phyloP scores from a whole-genome alignment of 2,329 filamentous ascomycete species.

The Stagonosporopsis chrysanthemi region DNA sequence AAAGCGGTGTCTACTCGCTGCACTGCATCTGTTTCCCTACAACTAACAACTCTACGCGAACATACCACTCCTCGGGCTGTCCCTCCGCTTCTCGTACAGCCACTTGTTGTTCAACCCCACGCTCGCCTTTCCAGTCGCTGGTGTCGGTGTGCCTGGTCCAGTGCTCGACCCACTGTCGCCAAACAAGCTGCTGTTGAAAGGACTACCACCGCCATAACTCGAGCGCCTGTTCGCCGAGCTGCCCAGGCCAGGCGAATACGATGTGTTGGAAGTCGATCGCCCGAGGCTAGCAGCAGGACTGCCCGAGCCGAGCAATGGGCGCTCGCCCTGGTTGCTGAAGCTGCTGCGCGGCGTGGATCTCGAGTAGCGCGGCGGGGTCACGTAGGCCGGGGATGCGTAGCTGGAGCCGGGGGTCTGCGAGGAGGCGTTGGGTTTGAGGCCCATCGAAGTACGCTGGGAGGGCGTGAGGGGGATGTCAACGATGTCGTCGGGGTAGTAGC shows the following conservation, averaged over 20 bases:
- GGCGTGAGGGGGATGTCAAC: conserved; percentile 90
- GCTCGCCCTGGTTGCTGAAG: conserved; percentile 57
- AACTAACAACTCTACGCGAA: conserved; percentile 29
- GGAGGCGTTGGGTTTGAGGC: conserved; percentile 71
- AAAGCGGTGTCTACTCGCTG: conserved; percentile 30
- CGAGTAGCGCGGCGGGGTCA: conserved; percentile 87
- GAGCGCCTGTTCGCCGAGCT: conserved; percentile 62
- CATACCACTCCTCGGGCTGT: conserved; percentile 53
- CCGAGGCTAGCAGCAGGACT: conserved; percentile 54
- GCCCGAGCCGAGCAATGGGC: conserved; percentile 61
- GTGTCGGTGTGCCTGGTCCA: conserved; percentile 71
- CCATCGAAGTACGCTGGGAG: conserved; percentile 84
- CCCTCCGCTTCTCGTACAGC: conserved; percentile 83
- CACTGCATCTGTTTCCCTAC: neutral
- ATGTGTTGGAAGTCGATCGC: conserved; percentile 44
- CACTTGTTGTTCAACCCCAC: conserved; percentile 90
- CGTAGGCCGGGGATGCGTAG: conserved; percentile 63
- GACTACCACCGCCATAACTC: conserved; percentile 64
- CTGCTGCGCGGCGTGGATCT: conserved; percentile 74
- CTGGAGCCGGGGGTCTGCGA: conserved; percentile 69
- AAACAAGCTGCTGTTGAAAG: conserved; percentile 48
- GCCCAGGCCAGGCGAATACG: conserved; percentile 63
- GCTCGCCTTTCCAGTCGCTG: conserved; percentile 66
- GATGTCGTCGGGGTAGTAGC: conserved; percentile 70
- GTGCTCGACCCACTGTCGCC: conserved; percentile 50